Evolutionary conservation across 495 filamentous ascomycete genomes (phyloP), one percentile per base, ranked within the genome.

Genomic region (Annulohypoxylon bovei): DNA sequence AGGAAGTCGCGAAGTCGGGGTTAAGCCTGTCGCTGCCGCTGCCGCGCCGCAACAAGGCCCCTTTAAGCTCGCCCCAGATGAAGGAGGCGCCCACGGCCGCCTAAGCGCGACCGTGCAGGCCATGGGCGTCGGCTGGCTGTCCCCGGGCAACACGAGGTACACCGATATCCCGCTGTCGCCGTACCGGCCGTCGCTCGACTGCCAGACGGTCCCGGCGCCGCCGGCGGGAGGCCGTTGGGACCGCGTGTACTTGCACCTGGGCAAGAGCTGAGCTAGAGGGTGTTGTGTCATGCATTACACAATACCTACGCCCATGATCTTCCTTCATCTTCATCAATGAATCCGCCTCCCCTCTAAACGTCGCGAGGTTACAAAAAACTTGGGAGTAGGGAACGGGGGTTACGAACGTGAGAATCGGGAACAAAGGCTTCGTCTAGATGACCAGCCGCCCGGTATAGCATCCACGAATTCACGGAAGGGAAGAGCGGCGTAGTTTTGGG

Each of bases 1-100:
- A 73, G 49, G 77, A 82, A 20, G 53, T 83, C 2, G 65, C 81
- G 68, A 79, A 78, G 77, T 66, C 68, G 44, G 78, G 80, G 44
- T 60, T 78, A 47, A 8, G 20, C 5, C 9, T 25, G 3, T 47
- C 22, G 6, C 44, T 50, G 23, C 46, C 23, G 4, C 52, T 53
- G 39, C 63, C 60, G 57, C 37, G 59, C 3, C 42, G 42, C 42
- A 56, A 58, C 54, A 68, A 72, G 73, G 54, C 64, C 66, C 55
- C 76, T 68, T 67, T 65, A 65, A 67, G 32, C 12, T 50, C 8
- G 25, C 55, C 75, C 52, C 58, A 63, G 65, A 79, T 76, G 75
- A 79, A 76, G 68, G 77, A 78, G 53, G 62, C 71, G 23, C 40
- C 74, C 33, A 46, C 57, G 14, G 65, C 74, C 64, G 70, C 69